Evolutionary conservation across 352 stramenopile genomes (phyloP).

Genomic region (Phytophthora capsici): DNA sequence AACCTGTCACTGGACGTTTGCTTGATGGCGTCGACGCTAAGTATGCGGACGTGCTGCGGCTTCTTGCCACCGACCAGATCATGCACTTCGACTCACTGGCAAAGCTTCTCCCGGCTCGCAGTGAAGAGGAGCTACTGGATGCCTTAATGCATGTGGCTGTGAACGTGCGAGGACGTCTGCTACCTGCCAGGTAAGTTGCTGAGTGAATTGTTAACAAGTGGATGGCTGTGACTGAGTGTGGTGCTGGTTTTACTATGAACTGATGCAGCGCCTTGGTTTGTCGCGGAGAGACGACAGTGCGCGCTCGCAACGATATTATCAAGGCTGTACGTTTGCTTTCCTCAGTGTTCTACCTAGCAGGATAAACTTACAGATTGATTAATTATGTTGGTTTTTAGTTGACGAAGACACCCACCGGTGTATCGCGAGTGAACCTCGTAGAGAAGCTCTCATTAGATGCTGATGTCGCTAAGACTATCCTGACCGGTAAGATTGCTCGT

Average conservation of each 20-base stretch:
- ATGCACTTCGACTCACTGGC: slow-evolving; percentile 59
- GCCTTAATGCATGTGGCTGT: slow-evolving; percentile 53
- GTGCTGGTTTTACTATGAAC: neutral
- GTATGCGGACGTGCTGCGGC: slow-evolving; percentile 30
- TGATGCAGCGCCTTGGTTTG: slow-evolving; percentile 41
- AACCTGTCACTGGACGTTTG: slow-evolving; percentile 31
- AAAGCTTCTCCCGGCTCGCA: slow-evolving; percentile 44
- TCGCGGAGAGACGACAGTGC: slow-evolving; percentile 33
- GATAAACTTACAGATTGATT: slow-evolving; percentile 3
- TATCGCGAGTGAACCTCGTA: slow-evolving; percentile 56
- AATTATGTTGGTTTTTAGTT: slow-evolving; percentile 28
- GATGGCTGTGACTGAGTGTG: neutral
- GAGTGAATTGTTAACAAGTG: neutral
- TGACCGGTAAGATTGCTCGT: slow-evolving; percentile 41
- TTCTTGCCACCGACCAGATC: slow-evolving; percentile 41
- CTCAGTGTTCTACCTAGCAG: neutral
- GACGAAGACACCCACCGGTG: slow-evolving; percentile 38
- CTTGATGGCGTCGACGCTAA: slow-evolving; percentile 39
- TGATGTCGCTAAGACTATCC: slow-evolving; percentile 51
- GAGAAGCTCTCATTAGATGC: slow-evolving; percentile 50
- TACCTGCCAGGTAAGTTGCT: slow-evolving; percentile 47
- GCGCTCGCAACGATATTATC: slow-evolving; percentile 56
- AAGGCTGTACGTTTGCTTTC: slow-evolving; percentile 46
- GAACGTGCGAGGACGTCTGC: slow-evolving; percentile 48
- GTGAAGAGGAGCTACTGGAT: slow-evolving; percentile 47